phyloP scores from a whole-genome alignment of 345 rosid species.

The Eucalyptus regnans region DNA sequence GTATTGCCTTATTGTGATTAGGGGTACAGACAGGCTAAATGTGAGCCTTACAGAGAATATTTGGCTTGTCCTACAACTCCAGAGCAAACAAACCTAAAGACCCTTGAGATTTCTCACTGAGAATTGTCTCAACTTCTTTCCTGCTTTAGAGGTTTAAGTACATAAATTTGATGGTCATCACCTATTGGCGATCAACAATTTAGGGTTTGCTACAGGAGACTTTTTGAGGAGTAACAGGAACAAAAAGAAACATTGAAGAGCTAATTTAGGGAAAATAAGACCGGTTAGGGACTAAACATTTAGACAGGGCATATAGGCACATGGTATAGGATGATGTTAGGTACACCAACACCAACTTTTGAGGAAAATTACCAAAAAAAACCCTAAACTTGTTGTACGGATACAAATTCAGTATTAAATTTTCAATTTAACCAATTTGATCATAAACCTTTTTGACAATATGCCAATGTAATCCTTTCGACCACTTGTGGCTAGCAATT shows the following conservation, averaged over 20 bases:
- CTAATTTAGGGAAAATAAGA: neutral
- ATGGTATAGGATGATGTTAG: neutral
- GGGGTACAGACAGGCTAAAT: neutral
- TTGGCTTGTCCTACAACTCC: neutral
- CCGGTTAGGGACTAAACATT: neutral
- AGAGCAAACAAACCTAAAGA: neutral
- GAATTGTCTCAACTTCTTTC: neutral
- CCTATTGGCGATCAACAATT: neutral
- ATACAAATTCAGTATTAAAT: no score
- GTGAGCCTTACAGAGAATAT: neutral
- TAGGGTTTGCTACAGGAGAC: neutral
- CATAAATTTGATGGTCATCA: neutral
- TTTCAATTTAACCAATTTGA: no score
- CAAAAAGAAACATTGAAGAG: neutral
- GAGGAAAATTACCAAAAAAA: neutral
- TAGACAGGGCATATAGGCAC: neutral
- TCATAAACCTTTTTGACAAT: rapidly evolving
- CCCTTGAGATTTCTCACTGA: neutral
- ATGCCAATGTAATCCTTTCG: no score
- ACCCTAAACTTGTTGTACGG: no score
- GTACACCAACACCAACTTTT: neutral
- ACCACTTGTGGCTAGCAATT: rapidly evolving
- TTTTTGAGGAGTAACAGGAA: neutral
- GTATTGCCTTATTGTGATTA: neutral
- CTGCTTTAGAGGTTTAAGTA: neutral